phyloP scores from a whole-genome alignment of 768 basidiomycete species.

The Boletus rubroflammeus region DNA sequence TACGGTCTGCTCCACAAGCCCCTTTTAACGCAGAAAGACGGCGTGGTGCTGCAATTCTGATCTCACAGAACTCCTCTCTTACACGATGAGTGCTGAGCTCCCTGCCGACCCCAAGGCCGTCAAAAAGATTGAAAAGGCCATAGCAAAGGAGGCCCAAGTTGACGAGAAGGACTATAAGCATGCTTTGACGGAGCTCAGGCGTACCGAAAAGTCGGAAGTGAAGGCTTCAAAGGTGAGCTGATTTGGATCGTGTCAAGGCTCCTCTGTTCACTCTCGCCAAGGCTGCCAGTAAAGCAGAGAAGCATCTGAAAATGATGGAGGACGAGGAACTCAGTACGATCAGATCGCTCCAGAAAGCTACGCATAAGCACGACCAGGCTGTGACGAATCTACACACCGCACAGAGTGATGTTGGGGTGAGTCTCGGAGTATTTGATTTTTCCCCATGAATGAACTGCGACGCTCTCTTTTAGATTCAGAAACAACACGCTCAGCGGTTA shows the following conservation, averaged over 20 bases:
- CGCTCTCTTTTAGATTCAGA: constrained; percentile 20
- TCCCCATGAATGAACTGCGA: not conserved
- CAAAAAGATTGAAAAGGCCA: constrained; percentile 42
- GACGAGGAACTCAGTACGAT: constrained; percentile 49
- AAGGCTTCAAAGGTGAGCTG: constrained; percentile 49
- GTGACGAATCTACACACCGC: constrained; percentile 40
- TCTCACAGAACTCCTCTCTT: not conserved
- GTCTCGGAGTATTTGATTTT: not conserved
- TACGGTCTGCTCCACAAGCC: constrained; percentile 1
- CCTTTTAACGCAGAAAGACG: constrained; percentile 5
- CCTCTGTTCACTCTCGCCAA: constrained; percentile 18
- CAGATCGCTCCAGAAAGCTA: constrained; percentile 50
- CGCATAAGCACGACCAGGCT: constrained; percentile 49
- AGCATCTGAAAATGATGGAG: constrained; percentile 44
- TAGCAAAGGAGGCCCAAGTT: constrained; percentile 48
- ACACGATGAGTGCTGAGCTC: constrained; percentile 22
- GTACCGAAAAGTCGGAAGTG: constrained; percentile 49
- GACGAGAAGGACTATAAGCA: constrained; percentile 50
- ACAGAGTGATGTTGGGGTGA: constrained; percentile 43
- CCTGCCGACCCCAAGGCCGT: constrained; percentile 26
- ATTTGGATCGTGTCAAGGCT: not conserved
- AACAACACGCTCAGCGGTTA: constrained; percentile 19
- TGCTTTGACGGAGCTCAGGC: constrained; percentile 50
- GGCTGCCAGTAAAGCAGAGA: constrained; percentile 46
- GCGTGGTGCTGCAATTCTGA: not conserved